Base-by-base conservation (phyloP, 805 yeast species). In the Spathaspora passalidarum region DNA sequence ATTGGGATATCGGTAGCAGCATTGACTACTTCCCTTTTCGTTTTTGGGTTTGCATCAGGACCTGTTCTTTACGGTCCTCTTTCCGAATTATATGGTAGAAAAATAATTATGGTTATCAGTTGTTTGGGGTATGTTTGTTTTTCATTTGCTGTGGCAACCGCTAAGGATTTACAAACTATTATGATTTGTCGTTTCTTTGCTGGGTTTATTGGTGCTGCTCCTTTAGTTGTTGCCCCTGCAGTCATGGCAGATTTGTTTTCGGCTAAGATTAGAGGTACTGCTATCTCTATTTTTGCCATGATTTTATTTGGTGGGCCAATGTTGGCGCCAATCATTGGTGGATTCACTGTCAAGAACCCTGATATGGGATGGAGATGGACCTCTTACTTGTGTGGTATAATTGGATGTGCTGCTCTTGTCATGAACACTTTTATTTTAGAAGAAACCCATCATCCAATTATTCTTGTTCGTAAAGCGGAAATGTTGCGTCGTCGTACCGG, bases 21-120 rank as follows among this genome's bases (percentile, higher is more conserved):
- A 18, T 73, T 92, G 40, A 86, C 88, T 46, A 76, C 89, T 8
- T 82, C 97, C 1, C 48, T 90, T 20, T 91, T 80, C 56, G 97
- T 91, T n/a, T 64, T 89, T 36, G 98, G 97, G 9, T 92, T 90
- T 66, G 97, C 97, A 1, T 77, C 88, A 0, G 97, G 97, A 16
- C 98, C 98, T 3, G 72, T 91, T 42, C 57, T 88, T 32, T 91
- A 94, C 89, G 97, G 65, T 39, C 64, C 65, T 6, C 48, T 60
- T 21, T 51, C 59, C 17, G 64, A 62, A 46, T 62, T 68, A 14
- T 56, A 47, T 54, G 63, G 73, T 39, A 62, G 81, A 37, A 74
- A 66, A 51, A 49, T 60, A 4, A 76, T 79, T 22, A 69, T 77
- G 18, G 50, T 77, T 22, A 43, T 66, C 2, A 80, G 83, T 57